A percentile compares a stretch with the other conserved stretches of the same genome.
Evolutionary conservation across 441 rosid species (phyloP).

Genomic region (Dalechampia spathulata): DNA sequence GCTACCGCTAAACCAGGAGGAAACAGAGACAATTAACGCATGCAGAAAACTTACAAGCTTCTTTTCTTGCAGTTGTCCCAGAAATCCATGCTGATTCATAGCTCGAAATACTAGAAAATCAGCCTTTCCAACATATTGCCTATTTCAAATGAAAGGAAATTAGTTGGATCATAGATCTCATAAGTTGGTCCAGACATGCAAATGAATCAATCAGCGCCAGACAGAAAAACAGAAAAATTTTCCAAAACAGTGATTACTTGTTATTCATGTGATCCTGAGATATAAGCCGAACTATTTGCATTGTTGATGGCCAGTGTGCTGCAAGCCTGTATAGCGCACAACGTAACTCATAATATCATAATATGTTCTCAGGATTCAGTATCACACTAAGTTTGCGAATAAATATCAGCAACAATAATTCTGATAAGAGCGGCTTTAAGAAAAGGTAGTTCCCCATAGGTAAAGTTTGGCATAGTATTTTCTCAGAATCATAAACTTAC

Average conservation of each 20-base stretch:
- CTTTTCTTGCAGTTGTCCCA: constrained; percentile 94
- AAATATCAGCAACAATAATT: no score
- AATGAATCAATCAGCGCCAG: constrained; percentile 8
- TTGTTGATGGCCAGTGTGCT: constrained; percentile 90
- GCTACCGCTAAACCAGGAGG: neutral
- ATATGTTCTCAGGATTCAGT: no score
- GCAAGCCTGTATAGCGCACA: no score
- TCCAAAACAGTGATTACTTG: constrained; percentile 49
- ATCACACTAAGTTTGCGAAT: no score
- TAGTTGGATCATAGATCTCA: no score
- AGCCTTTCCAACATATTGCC: constrained; percentile 96
- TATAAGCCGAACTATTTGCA: constrained; percentile 97
- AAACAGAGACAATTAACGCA: constrained; percentile 12
- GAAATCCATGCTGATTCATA: constrained; percentile 94
- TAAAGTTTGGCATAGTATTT: neutral
- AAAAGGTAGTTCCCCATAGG: neutral
- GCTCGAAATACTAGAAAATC: constrained; percentile 96
- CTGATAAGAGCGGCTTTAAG: no score
- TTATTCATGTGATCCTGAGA: constrained; percentile 98
- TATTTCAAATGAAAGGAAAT: constrained; percentile 17
- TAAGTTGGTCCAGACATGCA: constrained; percentile 1
- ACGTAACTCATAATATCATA: no score
- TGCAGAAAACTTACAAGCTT: constrained; percentile 71
- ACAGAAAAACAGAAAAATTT: constrained; percentile 9
- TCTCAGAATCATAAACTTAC: constrained; percentile 40